phyloP scores from a whole-genome alignment of 2,329 filamentous ascomycete species.

The Trichoderma sp. region DNA sequence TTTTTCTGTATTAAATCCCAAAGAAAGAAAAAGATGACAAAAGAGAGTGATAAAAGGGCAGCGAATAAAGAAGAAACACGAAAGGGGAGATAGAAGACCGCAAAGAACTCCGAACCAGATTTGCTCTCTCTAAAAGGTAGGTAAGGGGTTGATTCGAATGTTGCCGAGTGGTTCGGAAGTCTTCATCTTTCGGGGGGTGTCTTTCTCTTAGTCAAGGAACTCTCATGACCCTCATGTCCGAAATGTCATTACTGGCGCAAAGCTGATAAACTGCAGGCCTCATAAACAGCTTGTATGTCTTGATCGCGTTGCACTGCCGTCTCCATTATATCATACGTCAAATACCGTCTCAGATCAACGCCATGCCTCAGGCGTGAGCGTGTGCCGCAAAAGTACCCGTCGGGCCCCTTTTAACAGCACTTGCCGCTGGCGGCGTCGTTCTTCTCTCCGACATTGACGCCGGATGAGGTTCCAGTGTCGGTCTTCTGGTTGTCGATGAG shows the following conservation, averaged over 20 bases:
- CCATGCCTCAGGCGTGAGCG: conserved; percentile 4
- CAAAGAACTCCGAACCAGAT: conserved; percentile 53
- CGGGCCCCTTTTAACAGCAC: conserved; percentile 67
- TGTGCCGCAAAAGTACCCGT: background rate
- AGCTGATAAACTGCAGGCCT: conserved; percentile 13
- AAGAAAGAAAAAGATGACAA: conserved; percentile 43
- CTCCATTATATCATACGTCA: conserved; percentile 26
- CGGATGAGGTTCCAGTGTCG: conserved; percentile 61
- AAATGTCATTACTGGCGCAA: conserved; percentile 27
- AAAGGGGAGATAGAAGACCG: conserved; percentile 38
- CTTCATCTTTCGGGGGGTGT: background rate
- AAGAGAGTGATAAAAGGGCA: conserved; percentile 37
- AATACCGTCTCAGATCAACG: conserved; percentile 22
- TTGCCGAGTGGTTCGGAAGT: conserved; percentile 31
- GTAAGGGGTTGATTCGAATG: conserved; percentile 23
- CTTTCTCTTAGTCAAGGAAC: conserved; percentile 8
- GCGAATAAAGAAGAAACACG: conserved; percentile 41
- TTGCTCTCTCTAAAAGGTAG: conserved; percentile 42
- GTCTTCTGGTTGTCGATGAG: conserved; percentile 89
- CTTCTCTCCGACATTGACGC: conserved; percentile 70
- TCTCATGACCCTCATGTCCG: conserved; percentile 28
- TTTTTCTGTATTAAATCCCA: conserved; percentile 47
- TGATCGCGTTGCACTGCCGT: conserved; percentile 28
- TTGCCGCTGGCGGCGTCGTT: conserved; percentile 63
- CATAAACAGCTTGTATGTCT: conserved; percentile 24